Percentiles rank a stretch among this genome's conserved stretches.
These are phyloP conservation scores for Suillus plorans DNA, from an alignment of 768 basidiomycete genomes.

Conservation along the genomic window DNA sequence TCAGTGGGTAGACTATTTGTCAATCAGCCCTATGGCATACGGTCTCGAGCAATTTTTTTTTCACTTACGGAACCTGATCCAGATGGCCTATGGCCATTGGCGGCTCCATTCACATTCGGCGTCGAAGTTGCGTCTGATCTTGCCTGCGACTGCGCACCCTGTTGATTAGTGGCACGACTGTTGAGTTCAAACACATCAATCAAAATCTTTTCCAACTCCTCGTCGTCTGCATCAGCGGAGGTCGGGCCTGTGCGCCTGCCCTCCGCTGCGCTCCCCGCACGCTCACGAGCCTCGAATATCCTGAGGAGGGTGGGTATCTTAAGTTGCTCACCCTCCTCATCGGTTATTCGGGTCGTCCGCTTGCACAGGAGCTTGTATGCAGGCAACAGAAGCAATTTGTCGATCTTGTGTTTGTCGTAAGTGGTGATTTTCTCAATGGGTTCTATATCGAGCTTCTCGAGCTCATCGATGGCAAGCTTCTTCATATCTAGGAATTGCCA, in stretches of 20 bases:
- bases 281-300: conserved; percentile 57
- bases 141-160: not conserved
- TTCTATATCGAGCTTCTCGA: conserved; percentile 45
- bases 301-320: conserved; percentile 54
- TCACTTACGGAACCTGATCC: not conserved
- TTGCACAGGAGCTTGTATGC: conserved; percentile 41
- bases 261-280: conserved; percentile 33
- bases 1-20: not conserved
- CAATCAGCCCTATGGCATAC: not conserved
- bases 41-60: not conserved
- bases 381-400: conserved; percentile 46
- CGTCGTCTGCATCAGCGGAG: conserved; percentile 25
- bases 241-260: conserved; percentile 27
- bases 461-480: conserved; percentile 51
- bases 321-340: conserved; percentile 54
- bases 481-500: conserved; percentile 58
- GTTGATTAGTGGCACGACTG: not conserved
- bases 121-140: not conserved
- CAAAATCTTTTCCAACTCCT: conserved; percentile 29
- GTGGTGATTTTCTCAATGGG: conserved; percentile 54
- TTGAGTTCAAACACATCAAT: conserved; percentile 31
- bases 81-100: not conserved
- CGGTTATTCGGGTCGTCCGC: conserved; percentile 48
- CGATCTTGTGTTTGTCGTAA: conserved; percentile 54
- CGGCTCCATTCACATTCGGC: not conserved